These are phyloP conservation scores for Ogataea populi-albae DNA, from an alignment of 805 yeast genomes.

Conservation along the genomic window DNA sequence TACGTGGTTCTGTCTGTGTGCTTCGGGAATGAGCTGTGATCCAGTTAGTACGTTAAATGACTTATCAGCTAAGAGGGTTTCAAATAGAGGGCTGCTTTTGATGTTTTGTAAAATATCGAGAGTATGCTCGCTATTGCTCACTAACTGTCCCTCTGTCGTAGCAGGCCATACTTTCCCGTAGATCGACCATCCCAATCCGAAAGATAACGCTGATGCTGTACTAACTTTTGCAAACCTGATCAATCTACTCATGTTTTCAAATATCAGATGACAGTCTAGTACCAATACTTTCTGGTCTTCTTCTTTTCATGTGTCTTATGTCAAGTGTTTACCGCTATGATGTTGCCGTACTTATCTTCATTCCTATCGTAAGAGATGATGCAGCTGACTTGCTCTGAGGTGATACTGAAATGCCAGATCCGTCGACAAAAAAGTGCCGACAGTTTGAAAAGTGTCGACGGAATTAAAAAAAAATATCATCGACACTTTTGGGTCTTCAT, in stretches of 20 bases:
- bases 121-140: constrained; percentile 22
- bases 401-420: too few species aligned
- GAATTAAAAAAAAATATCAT: too few species aligned
- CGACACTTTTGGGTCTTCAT: too few species aligned
- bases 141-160: constrained; percentile 10
- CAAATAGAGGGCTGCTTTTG: constrained; percentile 29
- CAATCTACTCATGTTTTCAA: constrained; percentile 4
- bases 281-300: too few species aligned
- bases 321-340: too few species aligned
- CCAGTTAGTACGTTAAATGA: constrained; percentile 30
- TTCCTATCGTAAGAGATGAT: too few species aligned
- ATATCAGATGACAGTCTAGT: too few species aligned
- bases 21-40: constrained; percentile 51
- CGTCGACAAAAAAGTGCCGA: too few species aligned
- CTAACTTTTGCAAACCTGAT: constrained; percentile 10
- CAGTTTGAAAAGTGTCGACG: too few species aligned
- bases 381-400: too few species aligned
- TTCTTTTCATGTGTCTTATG: too few species aligned
- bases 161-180: constrained; percentile 33
- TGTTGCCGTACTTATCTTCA: too few species aligned
- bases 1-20: constrained; percentile 61
- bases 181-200: constrained; percentile 29
- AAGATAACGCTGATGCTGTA: constrained; percentile 15
- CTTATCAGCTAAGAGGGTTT: constrained; percentile 20
- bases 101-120: constrained; percentile 26